Percentiles rank a stretch among this genome's conserved stretches.
Conservation (phyloP, 108 stramenopile species). For the Craspedostauros australis region DNA sequence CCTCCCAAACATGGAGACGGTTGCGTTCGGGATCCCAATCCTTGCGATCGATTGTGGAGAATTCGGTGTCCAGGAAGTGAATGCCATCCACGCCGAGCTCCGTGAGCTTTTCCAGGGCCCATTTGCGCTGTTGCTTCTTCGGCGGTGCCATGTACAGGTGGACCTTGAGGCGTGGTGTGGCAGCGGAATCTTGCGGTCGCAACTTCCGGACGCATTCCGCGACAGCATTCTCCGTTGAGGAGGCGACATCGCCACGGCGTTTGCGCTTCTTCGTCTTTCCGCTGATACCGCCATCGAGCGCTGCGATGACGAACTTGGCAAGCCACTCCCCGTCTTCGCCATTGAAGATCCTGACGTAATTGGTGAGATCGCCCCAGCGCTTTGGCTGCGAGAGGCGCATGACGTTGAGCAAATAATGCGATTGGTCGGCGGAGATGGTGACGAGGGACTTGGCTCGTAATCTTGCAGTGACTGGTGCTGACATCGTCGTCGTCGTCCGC, state of each 20-base stretch:
- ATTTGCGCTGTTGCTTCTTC: conserved; percentile 56
- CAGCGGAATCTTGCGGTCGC: conserved; percentile 16
- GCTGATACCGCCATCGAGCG: not conserved
- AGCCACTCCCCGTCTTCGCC: conserved; percentile 77
- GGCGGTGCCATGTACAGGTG: conserved; percentile 45
- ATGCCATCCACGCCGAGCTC: conserved; percentile 60
- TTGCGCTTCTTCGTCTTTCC: conserved; percentile 9
- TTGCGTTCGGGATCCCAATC: conserved; percentile 38
- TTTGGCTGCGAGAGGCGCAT: conserved; percentile 58
- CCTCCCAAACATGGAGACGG: conserved; percentile 52
- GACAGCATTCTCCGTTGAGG: conserved; percentile 5
- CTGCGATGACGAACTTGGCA: conserved; percentile 29
- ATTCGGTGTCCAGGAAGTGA: conserved; percentile 26
- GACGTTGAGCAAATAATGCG: conserved; percentile 69
- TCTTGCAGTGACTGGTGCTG: too few relatives aligned
- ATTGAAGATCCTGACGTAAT: conserved; percentile 63
- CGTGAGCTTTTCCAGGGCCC: conserved; percentile 72
- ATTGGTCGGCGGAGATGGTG: conserved; percentile 45
- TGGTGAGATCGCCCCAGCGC: conserved; percentile 23
- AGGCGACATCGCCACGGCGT: conserved; percentile 8
- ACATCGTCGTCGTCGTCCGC: too few relatives aligned
- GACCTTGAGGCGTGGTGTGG: conserved; percentile 14
- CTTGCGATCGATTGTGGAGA: conserved; percentile 4
- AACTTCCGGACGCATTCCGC: conserved; percentile 45
- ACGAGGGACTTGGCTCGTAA: conserved; percentile 17